Base-by-base conservation (phyloP, 2,329 filamentous ascomycete genomes). In the Fusarium sp. region DNA sequence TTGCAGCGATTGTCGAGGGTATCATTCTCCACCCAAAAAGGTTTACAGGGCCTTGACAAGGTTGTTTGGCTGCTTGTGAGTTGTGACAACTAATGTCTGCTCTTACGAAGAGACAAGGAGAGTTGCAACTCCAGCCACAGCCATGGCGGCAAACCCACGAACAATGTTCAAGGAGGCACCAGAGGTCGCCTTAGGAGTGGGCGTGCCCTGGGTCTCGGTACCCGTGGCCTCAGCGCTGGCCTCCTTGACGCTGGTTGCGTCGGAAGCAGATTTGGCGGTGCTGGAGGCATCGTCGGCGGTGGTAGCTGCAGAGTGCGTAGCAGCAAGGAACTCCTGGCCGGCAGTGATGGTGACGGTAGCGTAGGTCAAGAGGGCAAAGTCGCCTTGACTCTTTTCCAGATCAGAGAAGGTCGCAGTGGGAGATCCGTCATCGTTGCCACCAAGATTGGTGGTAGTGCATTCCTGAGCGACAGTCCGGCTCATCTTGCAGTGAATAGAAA, bases 311-410 rank as follows among this genome's bases (percentile, higher is more conserved):
- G 65, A 45, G 31, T 58, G 27, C 9, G 67, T 63, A 33, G 52
- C 36, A 36, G 36, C 36, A n/a, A 70, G 68, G 6, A 65, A 45
- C 18, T 68, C 68, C 50, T 62, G 61, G 14, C 68, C 68, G 9
- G 61, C 56, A 25, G 68, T 70, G 38, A 70, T 70, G 40, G 65
- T 68, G 54, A 50, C 45, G 10, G 45, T 27, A n/a, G 45, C 45
- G 10, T 50, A 50, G 14, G 45, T n/a, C 45, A 50, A 11, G 6
- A 29, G 6, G 25, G 45, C 45, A 11, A 50, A 50, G 45, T 29
- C 45, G 16, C 5, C 3, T 50, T n/a, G 25, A n/a, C 45, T 47
- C 45, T 50, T n/a, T 6, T 50, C 45, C 10, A 50, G 45, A 50
- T 18, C 14, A n/a, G 45, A 50, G 18, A 29, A 50, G 45, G 45